Percentiles rank a stretch among this genome's conserved stretches.
Conservation (phyloP, 2,329 filamentous ascomycete genomes). For the Fusarium poae region DNA sequence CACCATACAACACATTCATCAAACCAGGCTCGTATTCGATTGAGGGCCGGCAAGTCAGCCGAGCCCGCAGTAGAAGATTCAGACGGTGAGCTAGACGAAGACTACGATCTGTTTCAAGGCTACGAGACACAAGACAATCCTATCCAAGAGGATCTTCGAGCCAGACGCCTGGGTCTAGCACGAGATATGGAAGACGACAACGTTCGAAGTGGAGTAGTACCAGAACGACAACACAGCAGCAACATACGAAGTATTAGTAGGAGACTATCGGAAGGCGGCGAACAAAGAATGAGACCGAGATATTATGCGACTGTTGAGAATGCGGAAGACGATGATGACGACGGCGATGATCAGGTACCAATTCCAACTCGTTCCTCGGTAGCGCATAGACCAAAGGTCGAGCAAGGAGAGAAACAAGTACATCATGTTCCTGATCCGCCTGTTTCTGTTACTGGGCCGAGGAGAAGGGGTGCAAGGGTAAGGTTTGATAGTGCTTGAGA, state of each 20-base stretch:
- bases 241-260: background rate
- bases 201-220: background rate
- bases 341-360: constrained; percentile 15
- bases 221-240: background rate
- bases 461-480: background rate
- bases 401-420: background rate
- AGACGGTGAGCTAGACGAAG: background rate
- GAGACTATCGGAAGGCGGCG: background rate
- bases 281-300: constrained; percentile 3
- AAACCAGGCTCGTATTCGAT: background rate
- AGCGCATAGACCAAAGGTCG: background rate
- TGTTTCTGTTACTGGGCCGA: background rate
- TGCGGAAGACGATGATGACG: background rate
- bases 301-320: constrained; percentile 4
- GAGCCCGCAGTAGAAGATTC: background rate
- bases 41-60: accelerated
- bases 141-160: background rate
- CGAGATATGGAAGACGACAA: background rate
- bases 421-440: constrained; percentile 8
- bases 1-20: background rate
- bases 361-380: background rate
- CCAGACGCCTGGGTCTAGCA: background rate
- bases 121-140: constrained; percentile 1
- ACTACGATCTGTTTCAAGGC: background rate
- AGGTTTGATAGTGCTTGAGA: background rate